Evolutionary conservation across 2,329 filamentous ascomycete genomes (phyloP).

Genomic region (Ophiostoma tasmaniense): DNA sequence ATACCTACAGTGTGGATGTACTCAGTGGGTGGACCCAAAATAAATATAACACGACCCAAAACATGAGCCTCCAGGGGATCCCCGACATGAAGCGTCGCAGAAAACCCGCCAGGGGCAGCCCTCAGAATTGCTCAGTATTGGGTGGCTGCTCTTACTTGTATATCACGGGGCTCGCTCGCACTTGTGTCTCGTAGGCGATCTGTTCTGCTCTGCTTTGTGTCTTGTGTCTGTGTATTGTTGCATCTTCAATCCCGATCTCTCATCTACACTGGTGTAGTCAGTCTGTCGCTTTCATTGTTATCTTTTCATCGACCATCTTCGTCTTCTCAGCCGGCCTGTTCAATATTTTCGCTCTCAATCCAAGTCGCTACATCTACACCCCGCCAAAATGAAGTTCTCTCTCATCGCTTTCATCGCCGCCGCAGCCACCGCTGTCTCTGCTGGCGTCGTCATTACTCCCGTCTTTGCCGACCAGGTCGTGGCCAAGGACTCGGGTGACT

Average conservation of each 20-base stretch:
- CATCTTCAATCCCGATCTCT: not conserved
- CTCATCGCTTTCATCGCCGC: conserved; percentile 34
- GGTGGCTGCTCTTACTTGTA: not conserved
- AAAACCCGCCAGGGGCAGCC: not conserved
- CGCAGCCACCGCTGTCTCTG: conserved; percentile 39
- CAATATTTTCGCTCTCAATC: not conserved
- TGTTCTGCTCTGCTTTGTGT: not conserved
- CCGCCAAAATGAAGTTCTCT: conserved; percentile 34
- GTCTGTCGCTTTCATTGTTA: not conserved
- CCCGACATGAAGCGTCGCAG: conserved; percentile 5
- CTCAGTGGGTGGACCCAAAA: not conserved
- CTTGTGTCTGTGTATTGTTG: not conserved
- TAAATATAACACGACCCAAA: not conserved
- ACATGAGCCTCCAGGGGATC: not conserved
- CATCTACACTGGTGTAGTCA: conserved; percentile 2
- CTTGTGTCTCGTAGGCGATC: not conserved
- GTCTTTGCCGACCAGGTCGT: conserved; percentile 44
- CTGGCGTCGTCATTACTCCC: conserved; percentile 49
- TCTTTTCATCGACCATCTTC: too few species aligned
- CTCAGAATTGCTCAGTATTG: not conserved
- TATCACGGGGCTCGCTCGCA: not conserved
- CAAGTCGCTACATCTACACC: not conserved
- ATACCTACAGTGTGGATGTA: not conserved
- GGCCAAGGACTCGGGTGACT: conserved; percentile 40
- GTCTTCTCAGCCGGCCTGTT: not conserved